Percentiles rank a stretch among this genome's conserved stretches.
Evolutionary conservation across 2,329 filamentous ascomycete species (phyloP).

Genomic region (Fusarium keratoplasticum): DNA sequence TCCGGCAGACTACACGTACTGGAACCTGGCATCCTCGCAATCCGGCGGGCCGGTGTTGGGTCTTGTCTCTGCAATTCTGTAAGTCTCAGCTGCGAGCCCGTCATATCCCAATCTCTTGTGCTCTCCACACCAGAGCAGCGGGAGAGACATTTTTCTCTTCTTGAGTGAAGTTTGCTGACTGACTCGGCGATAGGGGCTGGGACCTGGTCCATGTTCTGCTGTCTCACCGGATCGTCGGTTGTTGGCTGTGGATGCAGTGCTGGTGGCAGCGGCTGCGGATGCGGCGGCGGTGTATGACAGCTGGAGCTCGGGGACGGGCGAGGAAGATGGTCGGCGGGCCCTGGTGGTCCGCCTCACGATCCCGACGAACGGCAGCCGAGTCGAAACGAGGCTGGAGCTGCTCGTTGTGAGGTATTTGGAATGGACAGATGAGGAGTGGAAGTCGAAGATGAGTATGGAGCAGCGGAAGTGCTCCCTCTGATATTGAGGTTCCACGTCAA

Average conservation of each 20-base stretch:
- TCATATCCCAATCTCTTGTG: not conserved
- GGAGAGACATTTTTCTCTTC: conserved; percentile 1
- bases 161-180: conserved; percentile 2
- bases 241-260: conserved; percentile 35
- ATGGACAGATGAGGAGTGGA: not conserved
- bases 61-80: conserved; percentile 53
- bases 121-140: not conserved
- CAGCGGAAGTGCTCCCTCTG: not conserved
- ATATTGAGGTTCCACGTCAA: not conserved
- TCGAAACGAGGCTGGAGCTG: conserved; percentile 40
- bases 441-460: not conserved
- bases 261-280: conserved; percentile 36
- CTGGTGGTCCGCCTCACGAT: conserved; percentile 34
- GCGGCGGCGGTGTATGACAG: conserved; percentile 22
- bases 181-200: conserved; percentile 33
- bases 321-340: conserved; percentile 22
- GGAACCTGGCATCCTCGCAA: conserved; percentile 46
- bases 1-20: conserved; percentile 51
- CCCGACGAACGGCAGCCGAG: conserved; percentile 17
- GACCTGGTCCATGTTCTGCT: conserved; percentile 39
- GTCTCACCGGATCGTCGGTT: conserved; percentile 34
- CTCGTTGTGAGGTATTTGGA: conserved; percentile 29
- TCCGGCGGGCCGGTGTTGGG: conserved; percentile 50
- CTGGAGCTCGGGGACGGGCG: conserved; percentile 5
- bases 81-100: conserved; percentile 22